These are phyloP conservation scores for Juncus effusus DNA, from an alignment of 176 grass and related monocot species.

Conservation along the genomic window DNA sequence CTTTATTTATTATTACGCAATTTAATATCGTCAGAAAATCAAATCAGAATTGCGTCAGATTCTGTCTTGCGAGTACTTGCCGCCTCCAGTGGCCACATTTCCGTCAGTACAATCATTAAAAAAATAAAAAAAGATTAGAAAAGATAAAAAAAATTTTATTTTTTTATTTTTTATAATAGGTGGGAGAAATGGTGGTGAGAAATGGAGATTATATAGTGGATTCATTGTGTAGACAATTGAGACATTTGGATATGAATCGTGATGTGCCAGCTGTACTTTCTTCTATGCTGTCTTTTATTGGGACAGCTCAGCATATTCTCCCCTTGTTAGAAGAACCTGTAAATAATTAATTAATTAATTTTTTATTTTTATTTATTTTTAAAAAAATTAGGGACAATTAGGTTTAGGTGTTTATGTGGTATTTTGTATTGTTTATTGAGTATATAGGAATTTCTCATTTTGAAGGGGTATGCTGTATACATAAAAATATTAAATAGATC, in stretches of 20 bases:
- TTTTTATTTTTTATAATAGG: slow-evolving; percentile 44
- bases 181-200: slow-evolving; percentile 65
- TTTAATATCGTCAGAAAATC: slow-evolving; percentile 69
- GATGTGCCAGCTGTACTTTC: slow-evolving; percentile 93
- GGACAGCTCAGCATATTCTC: slow-evolving; percentile 83
- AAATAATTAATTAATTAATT: slow-evolving; percentile 29
- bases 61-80: slow-evolving; percentile 66
- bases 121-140: too few species aligned
- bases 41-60: slow-evolving; percentile 86
- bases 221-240: slow-evolving; percentile 75
- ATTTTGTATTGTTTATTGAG: too few species aligned
- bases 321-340: slow-evolving; percentile 96
- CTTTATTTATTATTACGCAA: slow-evolving; percentile 78
- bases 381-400: background rate
- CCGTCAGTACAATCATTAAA: slow-evolving; percentile 40
- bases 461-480: too few species aligned
- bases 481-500: too few species aligned
- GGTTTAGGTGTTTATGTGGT: too few species aligned
- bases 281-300: slow-evolving; percentile 83
- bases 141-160: background rate
- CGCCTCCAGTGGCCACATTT: slow-evolving; percentile 49
- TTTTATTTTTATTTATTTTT: slow-evolving; percentile 20
- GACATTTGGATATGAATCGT: slow-evolving; percentile 71
- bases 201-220: slow-evolving; percentile 98
- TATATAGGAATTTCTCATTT: too few species aligned